Conservation (phyloP, 495 filamentous ascomycete genomes). For the Penicillium bialowiezense region DNA sequence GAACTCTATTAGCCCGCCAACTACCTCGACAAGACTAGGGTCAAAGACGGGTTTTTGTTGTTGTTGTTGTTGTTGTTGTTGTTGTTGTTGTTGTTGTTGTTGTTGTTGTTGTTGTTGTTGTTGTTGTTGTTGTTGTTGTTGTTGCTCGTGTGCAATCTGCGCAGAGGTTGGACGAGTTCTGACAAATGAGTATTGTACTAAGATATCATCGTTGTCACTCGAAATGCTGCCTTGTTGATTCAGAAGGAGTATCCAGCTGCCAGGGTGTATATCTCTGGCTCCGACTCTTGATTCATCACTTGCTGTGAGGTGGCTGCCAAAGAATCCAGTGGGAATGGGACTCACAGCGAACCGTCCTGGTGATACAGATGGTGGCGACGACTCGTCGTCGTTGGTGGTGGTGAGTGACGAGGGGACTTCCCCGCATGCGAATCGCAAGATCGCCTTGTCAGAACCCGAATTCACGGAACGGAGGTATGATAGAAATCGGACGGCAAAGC, state of each 20-base stretch:
- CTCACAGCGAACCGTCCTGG: constrained; percentile 2
- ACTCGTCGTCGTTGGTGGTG: not conserved
- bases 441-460: constrained; percentile 13
- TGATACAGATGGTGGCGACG: not conserved
- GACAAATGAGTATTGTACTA: constrained; percentile 14
- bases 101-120: constrained; percentile 1
- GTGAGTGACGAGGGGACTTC: constrained; percentile 5
- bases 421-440: constrained; percentile 16
- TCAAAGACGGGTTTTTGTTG: not conserved
- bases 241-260: constrained; percentile 16
- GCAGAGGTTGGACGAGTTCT: not conserved
- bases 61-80: constrained; percentile 2
- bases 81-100: not conserved
- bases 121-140: no score
- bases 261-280: constrained; percentile 13
- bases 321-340: constrained; percentile 12
- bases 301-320: constrained; percentile 2
- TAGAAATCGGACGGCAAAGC: constrained; percentile 16
- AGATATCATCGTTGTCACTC: not conserved
- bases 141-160: not conserved
- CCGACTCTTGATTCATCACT: constrained; percentile 10
- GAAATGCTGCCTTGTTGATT: constrained; percentile 1
- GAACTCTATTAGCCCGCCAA: constrained; percentile 12
- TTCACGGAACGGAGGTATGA: constrained; percentile 13
- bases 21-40: constrained; percentile 4